Conservation (phyloP, 2,329 filamentous ascomycete genomes). For the Aspergillus neotritici region DNA sequence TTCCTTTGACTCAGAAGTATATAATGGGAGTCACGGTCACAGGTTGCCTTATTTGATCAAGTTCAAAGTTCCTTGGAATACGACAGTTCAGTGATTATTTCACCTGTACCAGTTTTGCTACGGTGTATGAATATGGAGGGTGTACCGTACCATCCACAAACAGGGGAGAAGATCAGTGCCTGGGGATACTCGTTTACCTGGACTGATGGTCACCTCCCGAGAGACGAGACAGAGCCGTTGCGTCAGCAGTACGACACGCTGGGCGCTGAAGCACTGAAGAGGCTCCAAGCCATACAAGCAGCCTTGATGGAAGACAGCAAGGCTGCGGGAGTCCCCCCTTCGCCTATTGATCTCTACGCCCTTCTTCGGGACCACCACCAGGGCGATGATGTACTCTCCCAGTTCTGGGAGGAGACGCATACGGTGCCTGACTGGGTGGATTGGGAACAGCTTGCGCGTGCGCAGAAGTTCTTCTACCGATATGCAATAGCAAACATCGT, state of each 20-base stretch:
- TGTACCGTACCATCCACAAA: neutral
- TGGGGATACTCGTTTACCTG: constrained; percentile 16
- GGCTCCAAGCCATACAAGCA: constrained; percentile 10
- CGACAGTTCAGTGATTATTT: too few relatives aligned
- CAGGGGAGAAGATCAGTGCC: constrained; percentile 8
- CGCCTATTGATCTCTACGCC: constrained; percentile 51
- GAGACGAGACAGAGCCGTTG: constrained; percentile 8
- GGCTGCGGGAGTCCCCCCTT: neutral
- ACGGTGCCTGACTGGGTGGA: constrained; percentile 67
- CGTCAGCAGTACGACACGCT: constrained; percentile 14
- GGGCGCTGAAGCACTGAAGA: constrained; percentile 9
- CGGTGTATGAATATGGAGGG: neutral
- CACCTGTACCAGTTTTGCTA: too few relatives aligned
- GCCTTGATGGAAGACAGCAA: constrained; percentile 8
- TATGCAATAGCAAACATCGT: constrained; percentile 51
- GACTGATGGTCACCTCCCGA: constrained; percentile 11
- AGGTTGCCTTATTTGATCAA: too few relatives aligned
- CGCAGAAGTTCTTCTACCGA: constrained; percentile 68
- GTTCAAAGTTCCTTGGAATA: too few relatives aligned
- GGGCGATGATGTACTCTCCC: constrained; percentile 48
- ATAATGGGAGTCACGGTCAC: too few relatives aligned
- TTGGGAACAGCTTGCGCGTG: constrained; percentile 65
- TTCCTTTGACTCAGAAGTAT: too few relatives aligned
- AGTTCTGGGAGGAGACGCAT: constrained; percentile 61
- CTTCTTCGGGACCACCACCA: constrained; percentile 54